These are phyloP conservation scores for Veloboletus limbatus DNA, from an alignment of 1,284 basidiomycete species.

Conservation along the genomic window DNA sequence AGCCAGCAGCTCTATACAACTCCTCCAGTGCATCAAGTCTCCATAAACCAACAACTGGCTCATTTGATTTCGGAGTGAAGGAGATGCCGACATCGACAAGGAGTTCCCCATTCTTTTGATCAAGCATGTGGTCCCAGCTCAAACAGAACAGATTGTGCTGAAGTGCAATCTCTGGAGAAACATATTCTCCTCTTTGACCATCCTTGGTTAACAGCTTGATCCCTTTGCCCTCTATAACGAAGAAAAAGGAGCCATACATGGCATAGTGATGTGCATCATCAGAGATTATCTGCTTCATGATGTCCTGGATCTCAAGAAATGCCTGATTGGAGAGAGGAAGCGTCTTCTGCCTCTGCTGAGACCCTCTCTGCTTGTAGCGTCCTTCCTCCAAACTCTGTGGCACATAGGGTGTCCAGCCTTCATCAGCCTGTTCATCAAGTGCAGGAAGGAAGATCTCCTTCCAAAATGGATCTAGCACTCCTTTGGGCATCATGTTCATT, in stretches of 20 bases:
- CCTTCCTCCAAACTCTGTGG: slow-evolving; percentile 3
- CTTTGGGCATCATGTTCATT: slow-evolving; percentile 9
- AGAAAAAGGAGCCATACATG: slow-evolving; percentile 24
- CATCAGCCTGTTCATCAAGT: not conserved
- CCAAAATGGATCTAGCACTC: slow-evolving; percentile 14
- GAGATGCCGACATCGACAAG: slow-evolving; percentile 8
- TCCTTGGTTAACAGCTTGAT: slow-evolving; percentile 20
- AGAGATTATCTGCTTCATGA: slow-evolving; percentile 1
- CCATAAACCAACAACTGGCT: slow-evolving; percentile 5
- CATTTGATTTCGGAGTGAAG: not conserved
- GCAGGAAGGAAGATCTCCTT: slow-evolving; percentile 11
- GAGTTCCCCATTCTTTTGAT: slow-evolving; percentile 11
- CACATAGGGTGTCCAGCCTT: slow-evolving; percentile 5
- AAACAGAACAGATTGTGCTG: not conserved
- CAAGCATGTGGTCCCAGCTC: slow-evolving; percentile 15
- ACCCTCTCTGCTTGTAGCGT: slow-evolving; percentile 6
- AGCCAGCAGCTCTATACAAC: slow-evolving; percentile 7
- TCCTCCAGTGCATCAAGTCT: slow-evolving; percentile 8
- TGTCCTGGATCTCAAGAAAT: not conserved
- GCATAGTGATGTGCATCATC: not conserved
- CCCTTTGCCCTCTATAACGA: slow-evolving; percentile 10
- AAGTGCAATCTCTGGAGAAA: not conserved
- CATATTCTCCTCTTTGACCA: not conserved
- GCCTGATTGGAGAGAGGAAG: not conserved
- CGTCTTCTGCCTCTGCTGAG: not conserved